A percentile compares a stretch with the other conserved stretches of the same genome.
These are phyloP conservation scores for Dimocarpus longan DNA, from an alignment of 345 rosid genomes.

Conservation along the genomic window DNA sequence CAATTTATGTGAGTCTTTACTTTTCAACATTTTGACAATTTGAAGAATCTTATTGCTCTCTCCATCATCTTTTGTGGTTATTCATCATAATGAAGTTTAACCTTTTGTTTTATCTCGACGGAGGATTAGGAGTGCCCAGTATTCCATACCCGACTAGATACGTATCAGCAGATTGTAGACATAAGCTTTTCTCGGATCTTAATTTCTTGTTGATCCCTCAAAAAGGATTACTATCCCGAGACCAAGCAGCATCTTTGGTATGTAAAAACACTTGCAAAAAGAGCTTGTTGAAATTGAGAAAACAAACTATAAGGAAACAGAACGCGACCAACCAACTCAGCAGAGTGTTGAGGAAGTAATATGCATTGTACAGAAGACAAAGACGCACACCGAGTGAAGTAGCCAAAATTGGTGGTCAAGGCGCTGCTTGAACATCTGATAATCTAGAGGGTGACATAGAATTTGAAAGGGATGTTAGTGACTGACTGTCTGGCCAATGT, in stretches of 20 bases:
- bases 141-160: constrained; percentile 69
- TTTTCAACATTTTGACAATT: neutral
- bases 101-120: constrained; percentile 20
- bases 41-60: neutral
- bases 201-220: constrained; percentile 57
- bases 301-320: constrained; percentile 35
- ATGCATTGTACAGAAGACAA: constrained; percentile 53
- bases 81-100: neutral
- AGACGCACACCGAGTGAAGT: constrained; percentile 24
- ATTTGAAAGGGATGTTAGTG: constrained; percentile 52
- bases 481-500: constrained; percentile 30
- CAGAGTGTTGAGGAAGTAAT: constrained; percentile 46
- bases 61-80: neutral
- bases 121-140: constrained; percentile 66
- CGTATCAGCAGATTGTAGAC: constrained; percentile 40
- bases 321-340: constrained; percentile 34
- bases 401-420: constrained; percentile 28
- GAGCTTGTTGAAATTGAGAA: constrained; percentile 45
- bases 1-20: constrained; percentile 53
- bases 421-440: constrained; percentile 40
- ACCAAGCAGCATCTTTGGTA: constrained; percentile 45
- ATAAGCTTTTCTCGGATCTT: constrained; percentile 51
- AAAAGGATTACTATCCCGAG: constrained; percentile 72
- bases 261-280: too few species aligned
- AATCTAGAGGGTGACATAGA: constrained; percentile 52